Evolutionary conservation across 352 stramenopile species (phyloP).

Genomic region (Phytophthora kernoviae): DNA sequence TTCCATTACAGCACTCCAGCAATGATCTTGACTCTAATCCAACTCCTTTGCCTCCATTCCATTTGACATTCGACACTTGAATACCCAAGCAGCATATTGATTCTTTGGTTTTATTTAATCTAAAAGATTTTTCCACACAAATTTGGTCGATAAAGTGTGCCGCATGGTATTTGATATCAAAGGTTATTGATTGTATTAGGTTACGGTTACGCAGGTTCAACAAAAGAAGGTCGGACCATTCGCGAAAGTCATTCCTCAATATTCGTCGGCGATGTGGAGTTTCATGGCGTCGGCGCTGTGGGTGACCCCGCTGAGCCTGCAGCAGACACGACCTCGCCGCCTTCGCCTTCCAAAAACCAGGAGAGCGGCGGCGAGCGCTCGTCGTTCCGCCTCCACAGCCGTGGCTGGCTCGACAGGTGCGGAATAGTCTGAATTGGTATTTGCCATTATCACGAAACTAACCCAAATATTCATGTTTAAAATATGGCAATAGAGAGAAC

Average conservation of each 20-base stretch:
- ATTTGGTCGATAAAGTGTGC: no score
- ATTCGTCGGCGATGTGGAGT: constrained; percentile 25
- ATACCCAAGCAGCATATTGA: no score
- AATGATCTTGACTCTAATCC: constrained; percentile 18
- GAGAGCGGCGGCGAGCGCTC: constrained; percentile 23
- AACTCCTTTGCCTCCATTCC: not conserved
- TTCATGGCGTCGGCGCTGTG: constrained; percentile 37
- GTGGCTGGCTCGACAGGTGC: constrained; percentile 40
- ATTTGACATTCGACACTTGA: not conserved
- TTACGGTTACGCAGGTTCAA: constrained; percentile 9
- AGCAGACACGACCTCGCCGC: not conserved
- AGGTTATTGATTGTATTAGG: no score
- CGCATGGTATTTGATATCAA: no score
- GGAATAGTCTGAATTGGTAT: not conserved
- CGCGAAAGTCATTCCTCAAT: constrained; percentile 3
- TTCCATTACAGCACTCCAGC: constrained; percentile 69
- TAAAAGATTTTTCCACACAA: no score
- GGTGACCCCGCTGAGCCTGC: constrained; percentile 15
- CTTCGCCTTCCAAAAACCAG: constrained; percentile 18
- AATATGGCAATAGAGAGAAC: constrained; percentile 41
- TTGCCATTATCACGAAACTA: not conserved
- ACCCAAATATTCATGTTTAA: constrained; percentile 2
- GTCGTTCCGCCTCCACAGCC: constrained; percentile 29
- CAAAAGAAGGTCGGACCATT: constrained; percentile 13
- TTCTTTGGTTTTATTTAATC: no score